Base-by-base conservation (phyloP, 768 basidiomycete genomes). In the Xanthoconium purpureum region DNA sequence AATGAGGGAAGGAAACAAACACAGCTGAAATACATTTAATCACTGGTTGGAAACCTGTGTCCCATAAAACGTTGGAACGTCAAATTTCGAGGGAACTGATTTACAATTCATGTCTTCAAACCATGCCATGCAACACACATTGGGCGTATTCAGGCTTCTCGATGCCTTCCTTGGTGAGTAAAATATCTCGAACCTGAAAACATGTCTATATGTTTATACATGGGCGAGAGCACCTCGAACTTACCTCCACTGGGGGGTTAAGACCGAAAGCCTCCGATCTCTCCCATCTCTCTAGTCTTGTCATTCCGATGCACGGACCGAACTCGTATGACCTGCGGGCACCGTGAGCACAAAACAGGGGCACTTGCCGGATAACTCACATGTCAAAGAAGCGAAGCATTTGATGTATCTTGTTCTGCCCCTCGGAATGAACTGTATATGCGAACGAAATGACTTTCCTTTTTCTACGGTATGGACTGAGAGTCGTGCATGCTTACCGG, bases 231-330 rank as follows among this genome's bases (percentile, higher is more conserved):
- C 3, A 17, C 13, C 11, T 18, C 18, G 29, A 10, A 55, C 82
- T 55, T 62, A 89, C 93, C 78, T 93, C 90, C 15, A 66, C 59
- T 4, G 93, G 94, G 14, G 94, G 95, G 46, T 86, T 78, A 18
- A 97, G 74, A 3, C 92, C 92, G 44, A 95, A 76, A 11, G 79
- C 78, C 29, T 85, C 70, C 0, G 95, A 95, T 47, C 94, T 79
- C 66, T 94, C 83, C 92, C 94, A 98, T 38, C 95, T 78, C 58
- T 94, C 84, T 14, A 96, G 73, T 30, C 94, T 84, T n/a, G 84
- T 81, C 52, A 91, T 79, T 0, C 91, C 89, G 20, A 87, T 74
- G 60, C 87, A 91, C 3, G 91, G 91, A 0, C 91, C 92, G 65
- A 85, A 94, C 60, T 90, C 84, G 54, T 87, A 88, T 2, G 85